A percentile compares a stretch with the other conserved stretches of the same genome.
Evolutionary conservation across 768 basidiomycete species (phyloP).

Genomic region (Russula griseocarnosa): DNA sequence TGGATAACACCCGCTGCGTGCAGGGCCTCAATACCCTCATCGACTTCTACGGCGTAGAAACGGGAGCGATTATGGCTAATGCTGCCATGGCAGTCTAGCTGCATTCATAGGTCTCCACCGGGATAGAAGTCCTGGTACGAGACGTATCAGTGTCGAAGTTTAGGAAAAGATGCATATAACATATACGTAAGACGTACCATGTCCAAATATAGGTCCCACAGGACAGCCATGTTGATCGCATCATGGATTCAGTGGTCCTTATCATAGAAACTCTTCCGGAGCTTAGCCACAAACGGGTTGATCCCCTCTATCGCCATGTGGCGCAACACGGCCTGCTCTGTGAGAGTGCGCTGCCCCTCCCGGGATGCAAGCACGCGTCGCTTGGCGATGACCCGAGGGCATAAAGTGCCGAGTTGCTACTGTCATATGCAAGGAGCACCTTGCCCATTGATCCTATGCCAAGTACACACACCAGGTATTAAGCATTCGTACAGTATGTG

Average conservation of each 20-base stretch:
- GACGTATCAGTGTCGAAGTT: not conserved
- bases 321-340: constrained; percentile 93
- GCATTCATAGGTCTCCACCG: constrained; percentile 95
- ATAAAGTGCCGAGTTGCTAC: constrained; percentile 63
- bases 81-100: constrained; percentile 92
- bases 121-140: constrained; percentile 78
- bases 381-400: constrained; percentile 97
- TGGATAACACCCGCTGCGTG: constrained; percentile 95
- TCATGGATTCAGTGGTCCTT: no score
- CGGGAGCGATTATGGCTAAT: constrained; percentile 89
- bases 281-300: constrained; percentile 92
- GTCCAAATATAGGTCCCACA: constrained; percentile 88
- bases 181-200: constrained; percentile 56
- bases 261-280: constrained; percentile 98
- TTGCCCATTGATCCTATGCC: constrained; percentile 98
- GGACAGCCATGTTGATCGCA: no score
- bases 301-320: constrained; percentile 83
- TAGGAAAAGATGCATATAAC: not conserved
- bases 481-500: constrained; percentile 37
- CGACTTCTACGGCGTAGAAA: constrained; percentile 98
- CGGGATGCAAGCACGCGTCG: constrained; percentile 94
- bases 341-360: constrained; percentile 91
- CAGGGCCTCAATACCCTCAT: constrained; percentile 91
- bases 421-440: constrained; percentile 85
- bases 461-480: constrained; percentile 77